These are phyloP conservation scores for Volvox reticuliferus DNA, from an alignment of 139 green algal genomes.

Conservation along the genomic window DNA sequence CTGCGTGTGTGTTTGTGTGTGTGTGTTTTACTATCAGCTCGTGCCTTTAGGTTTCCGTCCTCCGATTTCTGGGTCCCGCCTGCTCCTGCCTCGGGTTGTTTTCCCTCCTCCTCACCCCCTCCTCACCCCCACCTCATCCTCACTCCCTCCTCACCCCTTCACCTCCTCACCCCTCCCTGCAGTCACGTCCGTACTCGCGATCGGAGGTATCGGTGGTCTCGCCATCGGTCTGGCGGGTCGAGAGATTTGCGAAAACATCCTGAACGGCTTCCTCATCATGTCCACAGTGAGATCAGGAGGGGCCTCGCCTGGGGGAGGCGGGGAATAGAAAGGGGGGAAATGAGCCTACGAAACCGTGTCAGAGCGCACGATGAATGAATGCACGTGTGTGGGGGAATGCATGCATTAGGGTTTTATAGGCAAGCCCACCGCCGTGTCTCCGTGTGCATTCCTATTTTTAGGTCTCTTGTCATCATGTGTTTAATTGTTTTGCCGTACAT, in stretches of 20 bases:
- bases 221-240: conserved; percentile 92
- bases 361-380: too few relatives aligned
- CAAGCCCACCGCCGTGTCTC: too few relatives aligned
- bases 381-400: too few relatives aligned
- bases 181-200: conserved; percentile 86
- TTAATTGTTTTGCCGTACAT: too few relatives aligned
- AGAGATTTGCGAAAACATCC: conserved; percentile 95
- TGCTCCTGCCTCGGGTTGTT: too few relatives aligned
- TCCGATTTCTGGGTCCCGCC: background rate
- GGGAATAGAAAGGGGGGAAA: too few relatives aligned
- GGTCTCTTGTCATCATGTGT: too few relatives aligned
- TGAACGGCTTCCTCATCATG: conserved; percentile 95
- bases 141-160: background rate
- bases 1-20: background rate
- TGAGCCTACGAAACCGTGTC: too few relatives aligned
- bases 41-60: background rate
- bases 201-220: conserved; percentile 94
- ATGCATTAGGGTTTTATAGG: too few relatives aligned
- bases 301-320: background rate
- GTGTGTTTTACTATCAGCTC: background rate
- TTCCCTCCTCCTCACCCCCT: background rate
- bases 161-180: background rate
- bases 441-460: too few relatives aligned
- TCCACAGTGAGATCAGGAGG: conserved; percentile 58
- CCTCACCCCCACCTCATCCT: background rate